Evolutionary conservation across 164 flowering plant species (phyloP).

Genomic region (Sedum album): DNA sequence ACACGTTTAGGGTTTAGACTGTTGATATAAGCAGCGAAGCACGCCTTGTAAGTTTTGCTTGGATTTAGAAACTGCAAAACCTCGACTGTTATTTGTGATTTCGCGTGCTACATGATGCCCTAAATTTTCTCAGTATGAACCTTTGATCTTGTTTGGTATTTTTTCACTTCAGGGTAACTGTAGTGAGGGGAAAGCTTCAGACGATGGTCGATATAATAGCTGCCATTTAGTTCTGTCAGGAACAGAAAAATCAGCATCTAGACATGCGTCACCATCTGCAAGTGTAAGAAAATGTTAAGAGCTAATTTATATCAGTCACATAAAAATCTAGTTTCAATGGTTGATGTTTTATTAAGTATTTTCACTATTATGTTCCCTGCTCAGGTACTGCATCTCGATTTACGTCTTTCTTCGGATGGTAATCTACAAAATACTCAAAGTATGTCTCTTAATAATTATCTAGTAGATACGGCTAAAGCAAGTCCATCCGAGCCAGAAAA

Average conservation of each 20-base stretch:
- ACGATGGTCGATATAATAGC: slow-evolving; percentile 24
- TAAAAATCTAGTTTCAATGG: background rate
- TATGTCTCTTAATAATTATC: slow-evolving; percentile 14
- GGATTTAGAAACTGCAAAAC: no score
- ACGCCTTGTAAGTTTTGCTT: no score
- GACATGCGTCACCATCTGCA: slow-evolving; percentile 24
- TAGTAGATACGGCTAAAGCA: slow-evolving; percentile 13
- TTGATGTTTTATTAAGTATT: background rate
- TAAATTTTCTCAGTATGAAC: no score
- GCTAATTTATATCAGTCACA: background rate
- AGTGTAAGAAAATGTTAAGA: slow-evolving; percentile 32
- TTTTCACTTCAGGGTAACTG: slow-evolving; percentile 12
- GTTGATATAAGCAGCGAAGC: no score
- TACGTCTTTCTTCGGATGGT: slow-evolving; percentile 48
- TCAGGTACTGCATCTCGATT: slow-evolving; percentile 42
- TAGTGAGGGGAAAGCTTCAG: slow-evolving; percentile 17
- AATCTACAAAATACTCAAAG: slow-evolving; percentile 21
- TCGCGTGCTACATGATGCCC: background rate
- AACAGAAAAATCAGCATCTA: slow-evolving; percentile 29
- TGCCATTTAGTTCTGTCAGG: slow-evolving; percentile 56
- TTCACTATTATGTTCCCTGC: slow-evolving; percentile 7
- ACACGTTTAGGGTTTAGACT: no score
- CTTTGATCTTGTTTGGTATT: background rate
- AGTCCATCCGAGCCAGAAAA: slow-evolving; percentile 5
- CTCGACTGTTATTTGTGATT: no score